Evolutionary conservation across 2,329 filamentous ascomycete genomes (phyloP), one percentile per base, ranked within the genome.

Genomic region (Penicillium sp.): DNA sequence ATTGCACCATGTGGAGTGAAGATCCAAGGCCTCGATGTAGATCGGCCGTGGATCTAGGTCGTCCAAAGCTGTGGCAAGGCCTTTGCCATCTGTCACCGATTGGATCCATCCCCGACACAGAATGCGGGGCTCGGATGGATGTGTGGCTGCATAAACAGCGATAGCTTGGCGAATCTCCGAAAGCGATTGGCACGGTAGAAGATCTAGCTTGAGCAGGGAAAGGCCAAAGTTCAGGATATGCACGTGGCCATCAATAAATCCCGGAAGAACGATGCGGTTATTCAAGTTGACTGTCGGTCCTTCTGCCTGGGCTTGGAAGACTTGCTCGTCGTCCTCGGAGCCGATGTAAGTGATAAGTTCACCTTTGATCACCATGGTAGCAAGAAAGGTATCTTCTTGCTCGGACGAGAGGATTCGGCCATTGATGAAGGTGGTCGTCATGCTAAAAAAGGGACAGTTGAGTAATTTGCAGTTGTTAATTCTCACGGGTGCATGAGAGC

Each of bases 1-100:
- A 57, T 79, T 81, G 61, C 77, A 80, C 79, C 79, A 81, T 2
- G 73, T 73, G 0, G 76, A 80, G 60, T 81, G 79, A 14, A 81
- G 67, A 54, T 80, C 77, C 46, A 78, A 76, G 3, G 77, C 70
- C 45, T 80, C 75, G 48, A 81, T 77, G 58, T 75, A 80, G 47
- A 81, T 79, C 0, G 79, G 77, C 21, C 78, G 70, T 1, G 69
- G 61, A 56, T 80, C 78, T 16, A 81, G 62, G 51, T 78, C 77
- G 53, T 81, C 78, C 9, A 81, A 56, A 66, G 73, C 74, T 31
- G 63, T 72, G 5, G 77, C 76, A 29, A 76, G 68, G 1, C 77
- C 76, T 24, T 70, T 56, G 3, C 73, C 71, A 39, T 74, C 61
- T 0, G 77, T 80, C 71, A 75, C 76, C 21, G 67, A 70, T 52